These are phyloP conservation scores for Xylaria curta DNA, from an alignment of 495 filamentous ascomycete genomes.

Conservation along the genomic window DNA sequence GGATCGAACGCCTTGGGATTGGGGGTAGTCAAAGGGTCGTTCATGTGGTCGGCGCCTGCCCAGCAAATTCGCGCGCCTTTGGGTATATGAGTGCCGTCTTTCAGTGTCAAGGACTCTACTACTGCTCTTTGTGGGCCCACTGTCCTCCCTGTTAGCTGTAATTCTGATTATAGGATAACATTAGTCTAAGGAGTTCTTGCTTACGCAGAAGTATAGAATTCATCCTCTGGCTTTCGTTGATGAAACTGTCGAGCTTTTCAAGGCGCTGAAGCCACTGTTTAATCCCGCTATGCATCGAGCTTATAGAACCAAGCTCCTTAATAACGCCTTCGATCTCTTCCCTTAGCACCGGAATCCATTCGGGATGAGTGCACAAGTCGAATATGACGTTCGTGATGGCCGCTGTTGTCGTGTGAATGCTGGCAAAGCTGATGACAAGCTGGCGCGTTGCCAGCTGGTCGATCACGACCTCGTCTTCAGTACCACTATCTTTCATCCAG, in stretches of 20 bases:
- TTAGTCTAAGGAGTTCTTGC: neutral
- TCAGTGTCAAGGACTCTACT: neutral
- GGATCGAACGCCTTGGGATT: neutral
- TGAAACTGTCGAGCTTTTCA: neutral
- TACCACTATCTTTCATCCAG: neutral
- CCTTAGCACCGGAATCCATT: neutral
- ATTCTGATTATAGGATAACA: neutral
- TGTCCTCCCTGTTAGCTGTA: neutral
- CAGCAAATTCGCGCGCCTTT: neutral
- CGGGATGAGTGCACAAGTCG: neutral
- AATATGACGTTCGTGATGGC: neutral
- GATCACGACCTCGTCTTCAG: neutral
- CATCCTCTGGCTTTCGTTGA: neutral
- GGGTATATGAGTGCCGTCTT: neutral
- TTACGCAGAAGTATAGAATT: neutral
- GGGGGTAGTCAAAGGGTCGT: neutral
- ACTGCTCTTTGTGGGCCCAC: neutral
- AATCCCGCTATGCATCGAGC: neutral
- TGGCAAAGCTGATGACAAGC: neutral
- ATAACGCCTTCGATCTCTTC: neutral
- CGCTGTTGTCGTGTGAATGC: neutral
- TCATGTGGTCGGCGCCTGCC: neutral
- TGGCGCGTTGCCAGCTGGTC: neutral
- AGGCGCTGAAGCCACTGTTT: neutral
- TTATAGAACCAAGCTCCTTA: neutral